Base-by-base conservation (phyloP, 768 basidiomycete species). In the Suillus spraguei region DNA sequence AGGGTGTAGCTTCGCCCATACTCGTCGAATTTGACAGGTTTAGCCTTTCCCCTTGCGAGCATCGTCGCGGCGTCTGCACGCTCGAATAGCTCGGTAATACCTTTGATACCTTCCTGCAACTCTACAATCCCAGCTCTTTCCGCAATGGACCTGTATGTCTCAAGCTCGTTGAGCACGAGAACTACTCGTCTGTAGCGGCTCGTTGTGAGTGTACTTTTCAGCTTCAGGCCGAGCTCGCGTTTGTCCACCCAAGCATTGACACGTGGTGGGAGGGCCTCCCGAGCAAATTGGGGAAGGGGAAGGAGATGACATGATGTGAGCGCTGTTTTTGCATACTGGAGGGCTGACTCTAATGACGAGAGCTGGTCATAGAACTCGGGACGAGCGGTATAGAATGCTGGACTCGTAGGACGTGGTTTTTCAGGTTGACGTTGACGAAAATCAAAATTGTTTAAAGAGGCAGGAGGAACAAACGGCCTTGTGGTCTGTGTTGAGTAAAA, bases 1-100 rank as follows among this genome's bases (percentile, higher is more conserved):
- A 91, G 71, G 0, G 92, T 92, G 71, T 94, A 93, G n/a, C 89
- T 88, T 63, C 96, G 82, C n/a, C 94, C 94, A 62, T 84, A 83
- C 52, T 83, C 78, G 74, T 98, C 96, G 60, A 93, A 76, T 32
- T 79, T 72, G 41, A 87, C 83, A 9, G 80, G 79, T 70, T 88
- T 88, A 66, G 85, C 80, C 76, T 83, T 78, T 39, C 70, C 68
- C 58, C 67, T 61, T 38, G 65, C 74, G 55, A 66, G n/a, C 5
- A 68, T 44, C 2, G 71, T 73, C 16, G 71, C 60, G 52, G 78
- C 76, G 52, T 77, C 72, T 62, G 75, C 83, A 68, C 87, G 83
- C 72, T 92, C 88, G 67, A 91, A 92, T 46, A 87, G 71, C 36
- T 80, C 74, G 41, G 93, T 76, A 17, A 94, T 80, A 42, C 79